Conservation (phyloP, 345 rosid species). For the Acer negundo region DNA sequence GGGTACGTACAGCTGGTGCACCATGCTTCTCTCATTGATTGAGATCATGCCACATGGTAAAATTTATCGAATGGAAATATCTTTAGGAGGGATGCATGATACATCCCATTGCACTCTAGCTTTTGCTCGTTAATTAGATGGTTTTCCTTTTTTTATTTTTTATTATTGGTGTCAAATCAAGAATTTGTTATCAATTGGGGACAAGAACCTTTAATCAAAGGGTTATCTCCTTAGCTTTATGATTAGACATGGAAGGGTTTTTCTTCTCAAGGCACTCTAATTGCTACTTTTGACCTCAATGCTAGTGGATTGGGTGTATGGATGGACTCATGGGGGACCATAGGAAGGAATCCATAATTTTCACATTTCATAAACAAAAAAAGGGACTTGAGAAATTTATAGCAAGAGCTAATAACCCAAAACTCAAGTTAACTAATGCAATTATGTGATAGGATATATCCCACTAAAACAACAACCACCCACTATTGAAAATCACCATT, state of each 20-base stretch:
- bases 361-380: background rate
- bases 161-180: constrained; percentile 37
- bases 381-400: background rate
- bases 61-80: no score
- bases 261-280: constrained; percentile 42
- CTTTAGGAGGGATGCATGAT: no score
- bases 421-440: constrained; percentile 31
- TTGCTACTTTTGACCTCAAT: constrained; percentile 53
- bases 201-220: constrained; percentile 29
- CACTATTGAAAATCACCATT: background rate
- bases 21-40: no score
- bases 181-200: constrained; percentile 25
- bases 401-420: constrained; percentile 22
- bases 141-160: no score
- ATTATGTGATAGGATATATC: constrained; percentile 26
- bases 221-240: constrained; percentile 22
- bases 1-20: no score
- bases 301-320: constrained; percentile 23
- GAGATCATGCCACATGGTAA: no score
- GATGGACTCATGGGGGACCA: constrained; percentile 25
- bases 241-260: constrained; percentile 34
- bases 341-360: constrained; percentile 32
- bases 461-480: constrained; percentile 8
- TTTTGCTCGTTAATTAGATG: background rate
- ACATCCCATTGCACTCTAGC: no score